These are phyloP conservation scores for Eimeria brunetti DNA, from an alignment of 169 alveolate genomes.

Conservation along the genomic window DNA sequence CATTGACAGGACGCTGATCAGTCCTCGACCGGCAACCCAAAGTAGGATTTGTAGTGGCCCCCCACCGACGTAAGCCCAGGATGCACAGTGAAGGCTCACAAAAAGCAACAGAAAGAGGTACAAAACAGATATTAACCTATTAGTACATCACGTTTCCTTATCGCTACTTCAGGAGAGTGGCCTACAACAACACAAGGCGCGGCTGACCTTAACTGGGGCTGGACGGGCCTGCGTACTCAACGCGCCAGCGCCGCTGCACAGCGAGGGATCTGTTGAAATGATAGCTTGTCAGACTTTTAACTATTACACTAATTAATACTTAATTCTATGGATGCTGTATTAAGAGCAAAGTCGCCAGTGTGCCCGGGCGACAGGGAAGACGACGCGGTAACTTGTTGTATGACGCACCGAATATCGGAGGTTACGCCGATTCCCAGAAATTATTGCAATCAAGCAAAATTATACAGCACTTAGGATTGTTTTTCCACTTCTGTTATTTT, in stretches of 20 bases:
- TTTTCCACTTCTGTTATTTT: too few species aligned
- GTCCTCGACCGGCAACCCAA: background rate
- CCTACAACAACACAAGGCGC: background rate
- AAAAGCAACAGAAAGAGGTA: background rate
- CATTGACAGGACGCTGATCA: conserved; percentile 9
- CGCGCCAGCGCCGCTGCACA: background rate
- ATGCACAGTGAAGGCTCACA: background rate
- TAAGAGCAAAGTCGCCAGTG: too few species aligned
- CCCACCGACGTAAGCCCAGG: background rate
- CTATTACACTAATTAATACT: background rate
- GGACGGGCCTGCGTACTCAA: background rate
- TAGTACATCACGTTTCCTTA: background rate
- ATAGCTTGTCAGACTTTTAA: background rate
- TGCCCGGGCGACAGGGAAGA: background rate
- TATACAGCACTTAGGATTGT: too few species aligned
- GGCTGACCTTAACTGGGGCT: conserved; percentile 19
- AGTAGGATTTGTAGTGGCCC: background rate
- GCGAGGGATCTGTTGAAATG: background rate
- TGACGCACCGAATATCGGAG: too few species aligned
- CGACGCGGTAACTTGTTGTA: background rate
- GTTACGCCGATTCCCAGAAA: background rate
- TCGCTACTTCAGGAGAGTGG: background rate
- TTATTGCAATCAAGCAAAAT: too few species aligned
- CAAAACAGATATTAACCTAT: background rate
- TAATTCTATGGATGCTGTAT: background rate